Conservation (phyloP, 208 protist species). For the Leishmania braziliensis region DNA sequence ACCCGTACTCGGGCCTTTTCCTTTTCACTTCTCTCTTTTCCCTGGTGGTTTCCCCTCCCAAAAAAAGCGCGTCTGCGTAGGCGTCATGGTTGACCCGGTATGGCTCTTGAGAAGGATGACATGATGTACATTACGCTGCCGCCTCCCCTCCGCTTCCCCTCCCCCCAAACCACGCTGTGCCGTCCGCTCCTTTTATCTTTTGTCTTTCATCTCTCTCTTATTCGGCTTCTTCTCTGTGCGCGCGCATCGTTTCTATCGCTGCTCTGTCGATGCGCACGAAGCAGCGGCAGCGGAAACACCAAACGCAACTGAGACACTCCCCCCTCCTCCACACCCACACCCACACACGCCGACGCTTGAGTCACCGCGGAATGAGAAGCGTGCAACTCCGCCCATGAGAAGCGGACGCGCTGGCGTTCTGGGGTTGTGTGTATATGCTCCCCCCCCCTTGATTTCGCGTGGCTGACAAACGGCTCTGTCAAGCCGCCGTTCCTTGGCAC, state of each 20-base stretch:
- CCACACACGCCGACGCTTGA: neutral
- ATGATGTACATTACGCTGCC: neutral
- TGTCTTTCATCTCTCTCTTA: neutral
- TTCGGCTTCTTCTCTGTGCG: too few relatives aligned
- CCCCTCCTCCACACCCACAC: neutral
- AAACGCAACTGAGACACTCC: neutral
- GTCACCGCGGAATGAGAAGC: neutral
- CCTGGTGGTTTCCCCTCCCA: too few relatives aligned
- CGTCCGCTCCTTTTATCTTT: neutral
- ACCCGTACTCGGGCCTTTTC: neutral
- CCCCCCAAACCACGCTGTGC: neutral
- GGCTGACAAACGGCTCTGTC: neutral
- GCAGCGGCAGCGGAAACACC: too few relatives aligned
- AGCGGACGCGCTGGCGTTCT: neutral
- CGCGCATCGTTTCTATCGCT: too few relatives aligned
- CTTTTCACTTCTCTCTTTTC: neutral
- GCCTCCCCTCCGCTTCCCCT: neutral
- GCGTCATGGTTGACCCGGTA: neutral
- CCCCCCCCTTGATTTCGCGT: neutral
- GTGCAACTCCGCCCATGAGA: neutral
- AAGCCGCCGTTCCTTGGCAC: neutral
- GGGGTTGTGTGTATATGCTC: too few relatives aligned
- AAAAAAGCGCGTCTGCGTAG: neutral
- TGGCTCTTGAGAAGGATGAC: neutral
- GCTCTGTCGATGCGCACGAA: too few relatives aligned